These are phyloP conservation scores for Cyberlindnera americana DNA, from an alignment of 805 yeast species.

Conservation along the genomic window DNA sequence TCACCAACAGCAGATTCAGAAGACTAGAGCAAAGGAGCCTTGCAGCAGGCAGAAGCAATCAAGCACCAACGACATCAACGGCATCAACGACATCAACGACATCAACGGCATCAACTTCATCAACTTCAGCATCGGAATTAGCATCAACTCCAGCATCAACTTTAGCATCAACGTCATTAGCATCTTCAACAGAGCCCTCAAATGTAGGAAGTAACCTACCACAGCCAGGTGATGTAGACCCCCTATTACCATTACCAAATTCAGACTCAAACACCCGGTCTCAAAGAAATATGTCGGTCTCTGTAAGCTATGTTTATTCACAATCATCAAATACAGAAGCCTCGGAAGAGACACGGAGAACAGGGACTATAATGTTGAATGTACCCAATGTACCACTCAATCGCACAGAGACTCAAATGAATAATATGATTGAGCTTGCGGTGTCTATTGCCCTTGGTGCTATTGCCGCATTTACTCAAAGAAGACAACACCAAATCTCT, in stretches of 20 bases:
- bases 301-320: constrained; percentile 37
- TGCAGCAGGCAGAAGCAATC: too few relatives aligned
- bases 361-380: constrained; percentile 59
- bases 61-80: constrained; percentile 1
- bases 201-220: background rate
- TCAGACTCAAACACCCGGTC: background rate
- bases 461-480: constrained; percentile 43
- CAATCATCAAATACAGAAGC: constrained; percentile 7
- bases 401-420: constrained; percentile 52
- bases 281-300: constrained; percentile 35
- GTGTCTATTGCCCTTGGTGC: constrained; percentile 68
- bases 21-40: too few relatives aligned
- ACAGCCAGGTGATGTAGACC: background rate
- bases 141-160: background rate
- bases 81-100: background rate
- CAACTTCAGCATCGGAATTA: background rate
- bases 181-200: background rate
- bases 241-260: background rate
- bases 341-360: constrained; percentile 24
- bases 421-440: constrained; percentile 60
- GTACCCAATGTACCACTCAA: constrained; percentile 64
- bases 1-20: constrained; percentile 1
- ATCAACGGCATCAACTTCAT: background rate
- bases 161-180: background rate
- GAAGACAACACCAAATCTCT: constrained; percentile 42